Base-by-base conservation (phyloP, 2,329 filamentous ascomycete species). In the Golovinomyces cichoracearum region DNA sequence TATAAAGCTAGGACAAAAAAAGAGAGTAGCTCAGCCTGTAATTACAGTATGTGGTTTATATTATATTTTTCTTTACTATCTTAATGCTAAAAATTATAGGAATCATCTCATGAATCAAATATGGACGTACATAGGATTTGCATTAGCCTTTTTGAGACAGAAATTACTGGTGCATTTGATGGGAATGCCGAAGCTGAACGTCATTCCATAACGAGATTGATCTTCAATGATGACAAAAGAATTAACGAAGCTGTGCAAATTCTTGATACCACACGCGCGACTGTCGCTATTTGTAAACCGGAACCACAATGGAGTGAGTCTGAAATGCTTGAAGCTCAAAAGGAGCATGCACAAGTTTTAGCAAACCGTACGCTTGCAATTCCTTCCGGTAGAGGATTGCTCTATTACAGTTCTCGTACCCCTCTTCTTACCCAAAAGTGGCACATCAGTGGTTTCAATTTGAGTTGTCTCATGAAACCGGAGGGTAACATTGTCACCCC, bases 361-460 rank as follows among this genome's bases (percentile, higher is more conserved):
- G 90, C 88, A 37, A 74, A 81, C 42, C 77, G 90, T 50, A 95
- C 88, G 13, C 70, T 95, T 50, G 86, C 90, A 1, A 80, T 94
- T 48, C 83, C 90, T 1, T 73, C 83, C 5, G 92, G 92, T 1
- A 78, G 86, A 52, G 86, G 80, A 1, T 76, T 98, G 63, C 68
- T 95, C 49, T 83, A 88, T 60, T 98, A 83, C 63, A 83, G 83
- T 55, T 76, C 88, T 49, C 80, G 86, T 31, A 80, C 82, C 50
- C 92, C 92, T 10, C 68, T 98, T 15, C 68, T 95, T 47, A 98
- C 90, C 0, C 90, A 98, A 61, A 92, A 86, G 58, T 84, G 92
- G 56, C 78, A 80, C 13, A 80, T 94, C 41, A 74, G 81, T 45
- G 88, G 86, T 0, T 98, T 98, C 65, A 93, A 86, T 53, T 71